Evolutionary conservation across 2,329 filamentous ascomycete genomes (phyloP).

Genomic region (Hymenoscyphus albidus): DNA sequence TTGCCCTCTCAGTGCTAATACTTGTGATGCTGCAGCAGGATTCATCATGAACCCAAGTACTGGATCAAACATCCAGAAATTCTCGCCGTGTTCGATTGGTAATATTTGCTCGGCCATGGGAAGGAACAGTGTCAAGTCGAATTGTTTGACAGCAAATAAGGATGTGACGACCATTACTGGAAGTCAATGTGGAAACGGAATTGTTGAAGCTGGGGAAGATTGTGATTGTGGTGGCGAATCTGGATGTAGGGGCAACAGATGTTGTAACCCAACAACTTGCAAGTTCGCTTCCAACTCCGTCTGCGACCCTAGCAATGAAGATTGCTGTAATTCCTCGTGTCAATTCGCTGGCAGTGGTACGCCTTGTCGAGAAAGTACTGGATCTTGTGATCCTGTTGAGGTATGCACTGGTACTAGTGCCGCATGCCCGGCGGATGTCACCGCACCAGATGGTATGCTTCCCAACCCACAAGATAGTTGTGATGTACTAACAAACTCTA

Average conservation of each 20-base stretch:
- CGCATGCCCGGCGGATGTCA: slow-evolving; percentile 70
- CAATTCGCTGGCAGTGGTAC: slow-evolving; percentile 63
- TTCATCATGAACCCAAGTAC: slow-evolving; percentile 98
- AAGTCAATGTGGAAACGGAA: slow-evolving; percentile 91
- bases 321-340: slow-evolving; percentile 69
- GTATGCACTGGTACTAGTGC: slow-evolving; percentile 70
- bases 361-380: slow-evolving; percentile 76
- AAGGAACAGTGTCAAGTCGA: slow-evolving; percentile 69
- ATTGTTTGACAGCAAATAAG: slow-evolving; percentile 80
- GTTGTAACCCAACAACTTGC: slow-evolving; percentile 85
- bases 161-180: slow-evolving; percentile 77
- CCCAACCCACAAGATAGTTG: background rate
- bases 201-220: slow-evolving; percentile 89
- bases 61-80: slow-evolving; percentile 64
- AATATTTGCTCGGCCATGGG: slow-evolving; percentile 89
- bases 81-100: slow-evolving; percentile 85
- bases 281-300: slow-evolving; percentile 69
- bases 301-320: slow-evolving; percentile 78
- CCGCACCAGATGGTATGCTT: slow-evolving; percentile 58
- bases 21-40: slow-evolving; percentile 70
- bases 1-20: slow-evolving; percentile 66
- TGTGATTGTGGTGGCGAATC: slow-evolving; percentile 85
- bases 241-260: slow-evolving; percentile 70
- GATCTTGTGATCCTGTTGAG: slow-evolving; percentile 81
- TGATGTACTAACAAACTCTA: slow-evolving; percentile 23